Conservation (phyloP, 495 filamentous ascomycete genomes). For the Penicillium steckii region DNA sequence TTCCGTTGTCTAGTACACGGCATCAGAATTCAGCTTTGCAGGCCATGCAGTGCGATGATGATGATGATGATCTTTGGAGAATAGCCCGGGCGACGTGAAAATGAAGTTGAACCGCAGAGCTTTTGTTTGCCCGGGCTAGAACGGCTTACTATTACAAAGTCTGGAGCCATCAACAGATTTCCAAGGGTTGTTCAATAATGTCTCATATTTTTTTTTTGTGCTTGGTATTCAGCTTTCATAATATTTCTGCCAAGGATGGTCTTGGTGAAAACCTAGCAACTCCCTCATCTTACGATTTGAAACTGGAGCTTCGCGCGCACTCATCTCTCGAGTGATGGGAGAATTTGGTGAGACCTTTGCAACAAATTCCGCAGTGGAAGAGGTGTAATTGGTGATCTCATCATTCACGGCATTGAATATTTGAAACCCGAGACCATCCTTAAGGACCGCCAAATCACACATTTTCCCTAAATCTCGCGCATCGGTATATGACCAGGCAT, state of each 20-base stretch:
- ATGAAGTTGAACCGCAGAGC: no score
- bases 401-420: constrained; percentile 63
- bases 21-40: no score
- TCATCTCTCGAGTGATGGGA: constrained; percentile 52
- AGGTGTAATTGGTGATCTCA: constrained; percentile 46
- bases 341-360: constrained; percentile 43
- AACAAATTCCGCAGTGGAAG: constrained; percentile 49
- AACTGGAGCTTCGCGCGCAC: constrained; percentile 54
- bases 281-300: constrained; percentile 58
- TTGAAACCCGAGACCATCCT: constrained; percentile 55
- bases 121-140: no score
- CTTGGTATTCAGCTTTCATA: constrained; percentile 12
- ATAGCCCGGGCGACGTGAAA: no score
- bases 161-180: no score
- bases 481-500: constrained; percentile 63
- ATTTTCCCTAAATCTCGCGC: constrained; percentile 60
- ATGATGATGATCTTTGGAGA: no score
- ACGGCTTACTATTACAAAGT: no score
- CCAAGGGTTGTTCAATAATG: no score
- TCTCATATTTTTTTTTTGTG: background rate
- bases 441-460: constrained; percentile 48
- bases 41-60: no score
- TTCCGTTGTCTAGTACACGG: no score
- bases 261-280: constrained; percentile 55
- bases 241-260: constrained; percentile 52